phyloP scores from a whole-genome alignment of 495 filamentous ascomycete genomes.

The Penicillium tannophilum region DNA sequence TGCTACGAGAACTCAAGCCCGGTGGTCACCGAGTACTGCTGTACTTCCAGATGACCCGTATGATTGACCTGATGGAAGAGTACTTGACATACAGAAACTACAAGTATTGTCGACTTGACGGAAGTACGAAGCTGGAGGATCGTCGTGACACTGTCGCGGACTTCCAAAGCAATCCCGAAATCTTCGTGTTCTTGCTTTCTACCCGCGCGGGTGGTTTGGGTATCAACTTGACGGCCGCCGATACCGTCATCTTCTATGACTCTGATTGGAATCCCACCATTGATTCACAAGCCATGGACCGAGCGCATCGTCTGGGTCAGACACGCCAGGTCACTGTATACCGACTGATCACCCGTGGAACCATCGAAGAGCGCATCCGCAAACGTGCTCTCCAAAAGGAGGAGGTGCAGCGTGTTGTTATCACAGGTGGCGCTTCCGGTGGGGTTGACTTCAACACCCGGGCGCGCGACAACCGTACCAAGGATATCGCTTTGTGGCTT shows the following conservation, averaged over 20 bases:
- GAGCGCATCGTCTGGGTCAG: slow-evolving; percentile 95
- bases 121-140: slow-evolving; percentile 97
- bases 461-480: slow-evolving; percentile 84
- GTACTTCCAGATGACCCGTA: slow-evolving; percentile 99
- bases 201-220: slow-evolving; percentile 96
- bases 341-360: slow-evolving; percentile 93
- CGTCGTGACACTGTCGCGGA: slow-evolving; percentile 94
- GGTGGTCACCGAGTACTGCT: slow-evolving; percentile 91
- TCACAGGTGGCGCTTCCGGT: slow-evolving; percentile 80
- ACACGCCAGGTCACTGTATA: slow-evolving; percentile 96
- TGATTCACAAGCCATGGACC: slow-evolving; percentile 98
- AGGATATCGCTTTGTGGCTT: slow-evolving; percentile 96
- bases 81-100: slow-evolving; percentile 98
- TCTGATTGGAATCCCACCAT: slow-evolving; percentile 99
- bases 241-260: slow-evolving; percentile 99
- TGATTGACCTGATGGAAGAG: slow-evolving; percentile 99
- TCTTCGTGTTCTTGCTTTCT: slow-evolving; percentile 94
- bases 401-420: slow-evolving; percentile 98
- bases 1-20: slow-evolving; percentile 86
- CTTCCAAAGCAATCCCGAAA: slow-evolving; percentile 89
- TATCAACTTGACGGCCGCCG: slow-evolving; percentile 92
- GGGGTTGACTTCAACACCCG: slow-evolving; percentile 94
- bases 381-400: slow-evolving; percentile 98
- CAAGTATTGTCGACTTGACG: slow-evolving; percentile 95
- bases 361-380: slow-evolving; percentile 97